These are phyloP conservation scores for Candida chauliodis DNA, from an alignment of 805 yeast species.

Conservation along the genomic window DNA sequence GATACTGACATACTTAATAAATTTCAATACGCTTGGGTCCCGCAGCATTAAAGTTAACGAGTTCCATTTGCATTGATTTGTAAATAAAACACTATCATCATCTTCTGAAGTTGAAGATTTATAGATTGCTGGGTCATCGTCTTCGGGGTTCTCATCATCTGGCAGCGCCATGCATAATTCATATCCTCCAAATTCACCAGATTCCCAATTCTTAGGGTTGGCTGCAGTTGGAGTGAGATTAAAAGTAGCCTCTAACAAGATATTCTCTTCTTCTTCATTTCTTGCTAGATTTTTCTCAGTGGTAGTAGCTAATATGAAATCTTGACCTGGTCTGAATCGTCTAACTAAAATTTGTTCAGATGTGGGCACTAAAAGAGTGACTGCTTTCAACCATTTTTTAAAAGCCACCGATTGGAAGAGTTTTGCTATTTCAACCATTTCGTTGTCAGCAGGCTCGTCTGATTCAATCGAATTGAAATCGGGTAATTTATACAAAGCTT, in stretches of 20 bases:
- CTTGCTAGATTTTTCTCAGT: constrained; percentile 38
- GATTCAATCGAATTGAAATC: constrained; percentile 44
- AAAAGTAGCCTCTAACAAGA: constrained; percentile 73
- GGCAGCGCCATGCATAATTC: constrained; percentile 81
- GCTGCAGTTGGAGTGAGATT: constrained; percentile 67
- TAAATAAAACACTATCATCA: constrained; percentile 72
- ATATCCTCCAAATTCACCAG: constrained; percentile 92
- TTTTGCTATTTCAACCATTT: constrained; percentile 50
- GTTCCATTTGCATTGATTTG: constrained; percentile 83
- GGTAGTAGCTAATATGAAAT: constrained; percentile 84
- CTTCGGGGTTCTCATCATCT: constrained; percentile 43
- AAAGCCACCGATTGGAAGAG: constrained; percentile 62
- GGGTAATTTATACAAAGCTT: constrained; percentile 45
- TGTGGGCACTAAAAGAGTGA: constrained; percentile 61
- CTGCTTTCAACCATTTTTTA: constrained; percentile 59
- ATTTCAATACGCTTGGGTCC: constrained; percentile 83
- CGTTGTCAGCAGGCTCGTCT: constrained; percentile 25
- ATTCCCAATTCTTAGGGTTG: constrained; percentile 68
- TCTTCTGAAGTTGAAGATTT: constrained; percentile 45
- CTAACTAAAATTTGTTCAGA: constrained; percentile 71
- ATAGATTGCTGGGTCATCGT: constrained; percentile 86
- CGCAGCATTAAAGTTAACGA: constrained; percentile 70
- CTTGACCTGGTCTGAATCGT: constrained; percentile 92
- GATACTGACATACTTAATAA: constrained; percentile 86
- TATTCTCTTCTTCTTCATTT: constrained; percentile 34